Percentiles rank a stretch among this genome's conserved stretches.
phyloP scores from a whole-genome alignment of 257 asterid species.

The Solanum clarkiae region DNA sequence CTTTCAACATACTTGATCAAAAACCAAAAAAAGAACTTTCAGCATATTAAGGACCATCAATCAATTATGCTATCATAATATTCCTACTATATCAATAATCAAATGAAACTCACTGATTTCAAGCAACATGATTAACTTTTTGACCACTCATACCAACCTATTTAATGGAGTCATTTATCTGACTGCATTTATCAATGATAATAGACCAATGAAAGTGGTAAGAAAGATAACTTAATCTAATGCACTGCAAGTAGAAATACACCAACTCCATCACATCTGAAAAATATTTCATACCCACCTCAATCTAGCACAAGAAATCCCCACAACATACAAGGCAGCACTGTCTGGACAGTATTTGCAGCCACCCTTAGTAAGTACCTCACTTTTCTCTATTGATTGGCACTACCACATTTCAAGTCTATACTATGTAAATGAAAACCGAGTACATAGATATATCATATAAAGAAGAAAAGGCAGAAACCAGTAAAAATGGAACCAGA shows the following conservation, averaged over 20 bases:
- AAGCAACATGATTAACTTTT: background rate
- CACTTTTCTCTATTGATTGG: background rate
- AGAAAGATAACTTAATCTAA: background rate
- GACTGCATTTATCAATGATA: background rate
- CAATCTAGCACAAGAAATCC: background rate
- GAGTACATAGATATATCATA: background rate
- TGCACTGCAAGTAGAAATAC: background rate
- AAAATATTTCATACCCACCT: background rate
- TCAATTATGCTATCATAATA: background rate
- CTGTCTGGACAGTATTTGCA: background rate
- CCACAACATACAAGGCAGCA: background rate
- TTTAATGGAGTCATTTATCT: background rate
- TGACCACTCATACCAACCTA: background rate
- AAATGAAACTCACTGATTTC: background rate
- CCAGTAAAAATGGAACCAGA: background rate
- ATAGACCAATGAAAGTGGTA: background rate
- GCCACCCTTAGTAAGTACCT: background rate
- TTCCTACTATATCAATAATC: background rate
- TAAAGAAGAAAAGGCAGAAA: background rate
- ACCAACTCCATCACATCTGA: background rate
- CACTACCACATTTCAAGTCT: background rate
- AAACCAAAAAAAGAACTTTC: too few relatives aligned
- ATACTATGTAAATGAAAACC: background rate
- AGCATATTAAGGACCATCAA: background rate
- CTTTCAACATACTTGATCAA: background rate